Evolutionary conservation across 768 basidiomycete species (phyloP).

Genomic region (Amanita exitialis): DNA sequence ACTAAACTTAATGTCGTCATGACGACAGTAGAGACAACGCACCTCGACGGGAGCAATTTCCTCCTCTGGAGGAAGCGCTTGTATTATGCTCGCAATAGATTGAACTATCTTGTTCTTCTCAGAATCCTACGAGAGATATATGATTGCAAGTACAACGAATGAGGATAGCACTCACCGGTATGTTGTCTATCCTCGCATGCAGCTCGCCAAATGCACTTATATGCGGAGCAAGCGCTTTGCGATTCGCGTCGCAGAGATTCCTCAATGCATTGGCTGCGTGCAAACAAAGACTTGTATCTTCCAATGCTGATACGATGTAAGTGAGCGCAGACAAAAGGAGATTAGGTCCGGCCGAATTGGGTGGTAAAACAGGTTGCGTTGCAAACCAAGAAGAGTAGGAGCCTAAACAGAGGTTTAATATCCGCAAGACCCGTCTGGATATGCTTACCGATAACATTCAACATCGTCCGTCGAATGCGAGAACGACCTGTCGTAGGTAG

Average conservation of each 20-base stretch:
- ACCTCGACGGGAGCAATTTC: slow-evolving; percentile 74
- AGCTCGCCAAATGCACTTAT: slow-evolving; percentile 79
- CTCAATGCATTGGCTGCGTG: slow-evolving; percentile 77
- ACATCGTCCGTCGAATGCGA: slow-evolving; percentile 62
- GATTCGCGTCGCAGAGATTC: slow-evolving; percentile 84
- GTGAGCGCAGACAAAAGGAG: slow-evolving; percentile 56
- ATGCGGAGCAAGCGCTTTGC: slow-evolving; percentile 73
- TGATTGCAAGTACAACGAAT: slow-evolving; percentile 2
- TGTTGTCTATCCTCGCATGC: slow-evolving; percentile 62
- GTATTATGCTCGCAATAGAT: slow-evolving; percentile 88
- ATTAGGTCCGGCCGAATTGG: slow-evolving; percentile 20
- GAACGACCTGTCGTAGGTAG: slow-evolving; percentile 56
- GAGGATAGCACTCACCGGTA: slow-evolving; percentile 46
- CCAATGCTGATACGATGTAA: slow-evolving; percentile 63
- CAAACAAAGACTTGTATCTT: slow-evolving; percentile 52
- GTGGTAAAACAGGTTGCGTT: slow-evolving; percentile 22
- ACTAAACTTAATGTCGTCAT: background rate
- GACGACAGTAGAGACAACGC: slow-evolving; percentile 8
- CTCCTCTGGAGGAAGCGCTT: slow-evolving; percentile 74
- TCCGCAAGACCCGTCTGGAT: background rate
- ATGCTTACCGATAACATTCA: slow-evolving; percentile 62
- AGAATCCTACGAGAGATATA: slow-evolving; percentile 40
- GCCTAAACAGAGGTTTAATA: slow-evolving; percentile 27
- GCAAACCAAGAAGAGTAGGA: slow-evolving; percentile 78
- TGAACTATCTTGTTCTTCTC: slow-evolving; percentile 89